Base-by-base conservation (phyloP, 345 rosid species). In the Pelargonium nanum region DNA sequence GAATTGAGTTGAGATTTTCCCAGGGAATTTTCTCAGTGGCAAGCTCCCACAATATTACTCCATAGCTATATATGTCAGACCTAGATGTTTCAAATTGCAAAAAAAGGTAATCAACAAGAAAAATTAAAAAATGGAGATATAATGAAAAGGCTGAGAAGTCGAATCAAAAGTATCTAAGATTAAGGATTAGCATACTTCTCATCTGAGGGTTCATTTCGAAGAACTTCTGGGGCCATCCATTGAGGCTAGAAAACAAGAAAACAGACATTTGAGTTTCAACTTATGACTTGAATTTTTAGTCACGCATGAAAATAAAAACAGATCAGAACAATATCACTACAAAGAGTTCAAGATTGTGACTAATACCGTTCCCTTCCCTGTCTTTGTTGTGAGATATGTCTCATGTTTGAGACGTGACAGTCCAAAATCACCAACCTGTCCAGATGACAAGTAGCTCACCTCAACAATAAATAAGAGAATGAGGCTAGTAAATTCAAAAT, bases 161-260 rank as follows among this genome's bases (percentile, higher is more conserved):
- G 20, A 64, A n/a, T 23, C 21, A 22, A 0, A 21, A 64, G 17
- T 30, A 17, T 24, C 21, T 17, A 55, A 56, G 19, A 25, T 9
- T 1, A 63, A 62, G 63, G 32, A 68, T 52, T 19, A 63, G 55
- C 77, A 48, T 85, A 93, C 99, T 89, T 93, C 82, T 89, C 99
- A 65, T 93, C 97, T 5, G 97, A 81, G 58, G 87, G 89, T 72
- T 93, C 99, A 70, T 85, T 89, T 6, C 99, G 96, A 65, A 89
- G 96, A 77, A 84, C 91, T 84, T 93, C 99, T 4, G 96, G 98
- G 4, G 98, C 94, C 96, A 92, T 92, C 98, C 98, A 92, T 72
- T 93, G 99, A 75, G 97, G 99, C 99, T 93, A 69, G 58, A 84
- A 44, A 64, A 62, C 54, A 60, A 17, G 32, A 61, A 73, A 21